Base-by-base conservation (phyloP, 495 filamentous ascomycete species). In the Opeltia flavorubescens region DNA sequence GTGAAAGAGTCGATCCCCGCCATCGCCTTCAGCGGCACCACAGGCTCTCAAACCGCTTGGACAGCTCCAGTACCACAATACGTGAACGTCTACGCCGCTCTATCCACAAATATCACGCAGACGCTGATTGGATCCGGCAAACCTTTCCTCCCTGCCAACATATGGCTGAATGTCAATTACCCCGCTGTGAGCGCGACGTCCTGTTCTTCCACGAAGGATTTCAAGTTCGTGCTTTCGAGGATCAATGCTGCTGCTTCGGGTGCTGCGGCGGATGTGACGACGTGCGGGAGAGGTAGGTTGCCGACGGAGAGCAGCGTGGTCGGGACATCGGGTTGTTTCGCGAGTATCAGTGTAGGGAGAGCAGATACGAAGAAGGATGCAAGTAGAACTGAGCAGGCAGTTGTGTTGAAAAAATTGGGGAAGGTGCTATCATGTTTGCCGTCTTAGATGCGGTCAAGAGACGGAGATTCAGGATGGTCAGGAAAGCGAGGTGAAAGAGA, bases 151-250 rank as follows among this genome's bases (percentile, higher is more conserved):
- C 77, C 78, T 0, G 47, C 59, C 0, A 63, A 70, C 38, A 64
- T 72, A 11, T 84, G 69, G 68, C 66, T 84, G 39, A 83, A 83
- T 48, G 77, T 83, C 44, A 83, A 84, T 58, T 83, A 77, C 55
- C 71, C 72, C 2, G 59, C 61, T 9, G 69, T 77, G 11, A 61
- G 54, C 2, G 64, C 60, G 2, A 55, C 52, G 2, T 57, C 59
- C 31, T 82, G 80, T 56, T 62, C 56, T 2, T 58, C 54, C 4
- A 54, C 66, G 0, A 55, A 59, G 4, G 62, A 78, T 36, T 78
- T 79, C 61, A 68, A 68, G 42, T 84, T 76, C 53, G 70, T 83
- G 1, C 54, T 83, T 21, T 76, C 68, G 38, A 63, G 78, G 13
- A 78, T 83, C 52, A 68, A 75, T 47, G 48, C 63, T 5, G 72